Conservation (phyloP, 1,139 yeast genomes). For the Wickerhamomyces sp. region DNA sequence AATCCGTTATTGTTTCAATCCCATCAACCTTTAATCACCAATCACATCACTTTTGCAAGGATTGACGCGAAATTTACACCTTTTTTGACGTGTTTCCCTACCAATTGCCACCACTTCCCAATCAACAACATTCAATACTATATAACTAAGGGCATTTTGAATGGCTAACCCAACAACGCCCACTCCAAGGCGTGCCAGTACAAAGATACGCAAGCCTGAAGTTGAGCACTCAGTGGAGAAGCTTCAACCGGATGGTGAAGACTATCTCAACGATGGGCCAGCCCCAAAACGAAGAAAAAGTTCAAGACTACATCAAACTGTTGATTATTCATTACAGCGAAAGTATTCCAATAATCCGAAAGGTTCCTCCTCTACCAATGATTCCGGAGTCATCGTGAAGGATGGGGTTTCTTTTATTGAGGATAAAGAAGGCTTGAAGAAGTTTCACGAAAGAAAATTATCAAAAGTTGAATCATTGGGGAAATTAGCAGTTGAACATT, state of each 20-base stretch:
- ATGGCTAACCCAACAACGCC: constrained; percentile 5
- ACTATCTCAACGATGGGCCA: background rate
- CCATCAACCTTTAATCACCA: too few species aligned
- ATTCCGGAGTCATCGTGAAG: background rate
- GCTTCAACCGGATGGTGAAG: background rate
- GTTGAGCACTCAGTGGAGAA: constrained; percentile 1
- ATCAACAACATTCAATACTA: background rate
- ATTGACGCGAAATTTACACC: background rate
- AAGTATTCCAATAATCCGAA: background rate
- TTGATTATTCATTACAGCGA: constrained; percentile 10
- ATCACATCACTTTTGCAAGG: too few species aligned
- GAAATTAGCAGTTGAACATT: constrained; percentile 28
- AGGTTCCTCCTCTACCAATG: too few species aligned
- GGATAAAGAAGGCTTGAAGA: constrained; percentile 3
- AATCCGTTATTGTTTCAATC: too few species aligned
- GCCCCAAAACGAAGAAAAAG: constrained; percentile 11
- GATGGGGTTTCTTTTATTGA: constrained; percentile 1
- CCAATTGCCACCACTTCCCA: background rate
- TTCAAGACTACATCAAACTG: constrained; percentile 13
- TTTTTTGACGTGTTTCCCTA: background rate
- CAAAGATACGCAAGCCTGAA: constrained; percentile 7
- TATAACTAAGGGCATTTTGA: background rate
- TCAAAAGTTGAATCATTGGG: constrained; percentile 23
- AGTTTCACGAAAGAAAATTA: constrained; percentile 1
- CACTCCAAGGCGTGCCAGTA: constrained; percentile 3